Evolutionary conservation across 768 basidiomycete genomes (phyloP).

Genomic region (Leucocoprinus birnbaumii): DNA sequence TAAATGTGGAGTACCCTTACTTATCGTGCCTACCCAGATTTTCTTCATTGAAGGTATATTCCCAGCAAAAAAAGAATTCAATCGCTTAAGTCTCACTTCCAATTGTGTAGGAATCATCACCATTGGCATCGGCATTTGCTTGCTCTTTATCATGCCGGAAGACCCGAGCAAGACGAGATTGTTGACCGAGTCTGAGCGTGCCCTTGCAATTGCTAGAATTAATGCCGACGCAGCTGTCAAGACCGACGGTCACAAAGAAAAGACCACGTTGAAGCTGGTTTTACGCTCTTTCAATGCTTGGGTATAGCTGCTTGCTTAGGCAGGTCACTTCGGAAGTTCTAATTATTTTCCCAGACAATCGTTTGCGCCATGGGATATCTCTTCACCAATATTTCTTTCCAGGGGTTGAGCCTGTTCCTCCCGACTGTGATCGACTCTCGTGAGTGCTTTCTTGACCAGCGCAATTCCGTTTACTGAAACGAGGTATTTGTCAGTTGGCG

Average conservation of each 20-base stretch:
- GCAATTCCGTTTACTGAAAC: neutral
- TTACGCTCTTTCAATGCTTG: constrained; percentile 16
- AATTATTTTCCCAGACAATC: constrained; percentile 20
- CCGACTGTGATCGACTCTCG: constrained; percentile 44
- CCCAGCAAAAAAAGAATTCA: neutral
- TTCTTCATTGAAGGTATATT: constrained; percentile 38
- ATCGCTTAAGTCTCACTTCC: neutral
- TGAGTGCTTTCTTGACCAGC: constrained; percentile 20
- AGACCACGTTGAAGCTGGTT: constrained; percentile 8
- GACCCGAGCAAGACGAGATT: constrained; percentile 26
- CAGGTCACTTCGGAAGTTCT: neutral
- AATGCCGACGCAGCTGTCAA: constrained; percentile 24
- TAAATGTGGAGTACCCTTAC: neutral
- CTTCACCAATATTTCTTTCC: constrained; percentile 40
- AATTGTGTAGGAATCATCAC: constrained; percentile 25
- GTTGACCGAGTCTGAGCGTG: constrained; percentile 25
- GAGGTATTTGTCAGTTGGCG: constrained; percentile 25
- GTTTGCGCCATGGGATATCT: constrained; percentile 28
- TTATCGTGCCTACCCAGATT: constrained; percentile 23
- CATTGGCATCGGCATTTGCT: constrained; percentile 21
- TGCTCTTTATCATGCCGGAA: constrained; percentile 24
- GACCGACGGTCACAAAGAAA: constrained; percentile 12
- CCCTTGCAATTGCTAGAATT: constrained; percentile 24
- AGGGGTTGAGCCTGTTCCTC: constrained; percentile 41
- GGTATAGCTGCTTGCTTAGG: constrained; percentile 5